These are phyloP conservation scores for Kitagawia praeruptora DNA, from an alignment of 129 eudicot genomes.

Conservation along the genomic window DNA sequence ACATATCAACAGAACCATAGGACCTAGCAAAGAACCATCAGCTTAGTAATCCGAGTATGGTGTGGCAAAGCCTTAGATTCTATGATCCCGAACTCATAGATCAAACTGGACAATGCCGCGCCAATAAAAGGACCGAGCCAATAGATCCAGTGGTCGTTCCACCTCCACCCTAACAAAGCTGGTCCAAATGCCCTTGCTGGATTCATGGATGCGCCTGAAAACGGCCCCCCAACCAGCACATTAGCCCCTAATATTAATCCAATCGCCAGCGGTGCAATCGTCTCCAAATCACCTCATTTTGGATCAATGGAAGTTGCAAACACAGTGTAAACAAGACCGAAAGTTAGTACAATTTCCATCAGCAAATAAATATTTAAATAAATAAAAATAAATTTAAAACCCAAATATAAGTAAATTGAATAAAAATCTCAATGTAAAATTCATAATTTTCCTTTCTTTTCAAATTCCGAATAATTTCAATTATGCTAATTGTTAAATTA, in stretches of 20 bases:
- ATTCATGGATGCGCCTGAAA: slow-evolving; percentile 78
- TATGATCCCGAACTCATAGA: slow-evolving; percentile 68
- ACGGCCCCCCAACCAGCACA: slow-evolving; percentile 78
- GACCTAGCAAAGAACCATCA: background rate
- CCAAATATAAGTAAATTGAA: no score
- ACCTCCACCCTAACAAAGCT: slow-evolving; percentile 78
- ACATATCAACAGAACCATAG: background rate
- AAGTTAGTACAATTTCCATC: slow-evolving; percentile 58
- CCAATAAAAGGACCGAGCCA: slow-evolving; percentile 90
- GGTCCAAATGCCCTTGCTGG: slow-evolving; percentile 97
- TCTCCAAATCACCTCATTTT: slow-evolving; percentile 58
- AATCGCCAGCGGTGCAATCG: slow-evolving; percentile 75
- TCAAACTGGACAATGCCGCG: slow-evolving; percentile 52
- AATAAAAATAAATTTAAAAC: no score
- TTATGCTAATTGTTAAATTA: no score
- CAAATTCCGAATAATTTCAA: no score
- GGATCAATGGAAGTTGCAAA: slow-evolving; percentile 70
- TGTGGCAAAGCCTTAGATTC: slow-evolving; percentile 36
- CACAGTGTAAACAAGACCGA: slow-evolving; percentile 53
- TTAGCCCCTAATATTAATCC: slow-evolving; percentile 74
- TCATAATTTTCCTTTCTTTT: no score
- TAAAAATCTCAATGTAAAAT: no score
- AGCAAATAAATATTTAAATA: no score
- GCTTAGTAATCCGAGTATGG: slow-evolving; percentile 57
- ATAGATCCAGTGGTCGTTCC: slow-evolving; percentile 80